Evolutionary conservation across 1,284 basidiomycete species (phyloP).

Genomic region (Cryptococcus sp.): DNA sequence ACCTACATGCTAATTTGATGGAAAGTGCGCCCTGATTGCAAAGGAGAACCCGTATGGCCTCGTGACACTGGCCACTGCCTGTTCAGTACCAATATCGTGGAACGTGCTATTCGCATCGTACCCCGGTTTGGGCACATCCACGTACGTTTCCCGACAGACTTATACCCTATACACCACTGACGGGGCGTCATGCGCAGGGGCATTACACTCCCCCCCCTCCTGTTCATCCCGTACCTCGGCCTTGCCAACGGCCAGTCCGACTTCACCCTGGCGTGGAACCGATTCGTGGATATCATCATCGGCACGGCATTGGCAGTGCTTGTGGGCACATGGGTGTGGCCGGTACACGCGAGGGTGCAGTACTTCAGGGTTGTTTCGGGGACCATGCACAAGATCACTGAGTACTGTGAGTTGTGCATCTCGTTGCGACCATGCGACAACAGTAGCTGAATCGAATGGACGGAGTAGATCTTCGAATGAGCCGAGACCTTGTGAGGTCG

Average conservation of each 20-base stretch:
- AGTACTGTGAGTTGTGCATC: conserved; percentile 39
- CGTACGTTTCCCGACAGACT: conserved; percentile 28
- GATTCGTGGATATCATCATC: conserved; percentile 45
- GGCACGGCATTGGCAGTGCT: conserved; percentile 49
- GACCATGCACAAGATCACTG: conserved; percentile 41
- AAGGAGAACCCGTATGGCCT: conserved; percentile 50
- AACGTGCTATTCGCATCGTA: conserved; percentile 41
- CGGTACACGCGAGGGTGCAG: conserved; percentile 47
- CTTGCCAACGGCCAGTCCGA: conserved; percentile 21
- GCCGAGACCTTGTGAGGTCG: conserved; percentile 41
- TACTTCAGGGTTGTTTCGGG: conserved; percentile 46
- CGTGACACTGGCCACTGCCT: conserved; percentile 46
- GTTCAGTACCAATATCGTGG: conserved; percentile 47
- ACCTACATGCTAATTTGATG: not conserved
- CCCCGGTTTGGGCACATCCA: conserved; percentile 47
- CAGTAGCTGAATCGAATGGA: not conserved
- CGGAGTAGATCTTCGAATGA: conserved; percentile 41
- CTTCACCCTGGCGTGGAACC: conserved; percentile 39
- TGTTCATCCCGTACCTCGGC: conserved; percentile 50
- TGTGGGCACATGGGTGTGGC: conserved; percentile 45
- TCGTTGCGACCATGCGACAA: not conserved
- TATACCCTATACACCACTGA: not conserved
- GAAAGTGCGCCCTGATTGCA: conserved; percentile 46
- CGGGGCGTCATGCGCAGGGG: too few species aligned
- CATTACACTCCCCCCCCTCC: conserved; percentile 49